Base-by-base conservation (phyloP, 768 basidiomycete genomes). In the Rhizopogon sp. region DNA sequence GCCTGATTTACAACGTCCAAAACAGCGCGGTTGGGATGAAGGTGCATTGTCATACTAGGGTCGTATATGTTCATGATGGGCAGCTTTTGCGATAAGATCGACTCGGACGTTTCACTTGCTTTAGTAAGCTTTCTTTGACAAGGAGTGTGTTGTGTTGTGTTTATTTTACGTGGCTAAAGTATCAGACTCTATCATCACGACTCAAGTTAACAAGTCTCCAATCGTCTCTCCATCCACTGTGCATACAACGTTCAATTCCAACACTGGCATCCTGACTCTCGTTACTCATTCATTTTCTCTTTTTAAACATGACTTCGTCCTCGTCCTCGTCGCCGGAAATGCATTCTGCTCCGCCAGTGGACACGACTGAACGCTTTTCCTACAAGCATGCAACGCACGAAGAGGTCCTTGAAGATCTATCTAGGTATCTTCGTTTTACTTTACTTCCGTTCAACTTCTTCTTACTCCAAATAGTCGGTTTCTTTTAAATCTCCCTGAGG, bases 401-500 rank as follows among this genome's bases (percentile, higher is more conserved):
- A 22, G 90, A 94, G 70, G 88, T 93, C 53, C 80, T 95, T 51
- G 93, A 94, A 67, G 93, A 95, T 74, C 82, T 95, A 31, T 89
- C 90, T 55, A 94, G 90, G 92, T 89, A 55, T 55, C 61, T 64
- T 37, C 39, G 57, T 33, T 57, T n/a, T n/a, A 54, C 35, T 57
- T n/a, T n/a, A 54, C 35, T 58, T 44, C 45, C 51, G 53, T 44
- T 31, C n/a, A 25, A 35, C 41, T 17, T 37, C 43, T 37, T 60
- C 56, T 64, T 56, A 64, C 56, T 39, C 51, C 52, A 17, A 53
- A 29, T 60, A 96, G 93, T 70, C 92, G 97, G 50, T 98, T 98
- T 69, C 91, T 99, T 62, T 80, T 98, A 61, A 98, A 98, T 71
- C 83, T 99, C 57, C 96, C 97, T 20, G 87, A 90, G 59, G 88